Evolutionary conservation across 371 early-diverging fungal species (phyloP).

Genomic region (Rhizomucor pusillus): DNA sequence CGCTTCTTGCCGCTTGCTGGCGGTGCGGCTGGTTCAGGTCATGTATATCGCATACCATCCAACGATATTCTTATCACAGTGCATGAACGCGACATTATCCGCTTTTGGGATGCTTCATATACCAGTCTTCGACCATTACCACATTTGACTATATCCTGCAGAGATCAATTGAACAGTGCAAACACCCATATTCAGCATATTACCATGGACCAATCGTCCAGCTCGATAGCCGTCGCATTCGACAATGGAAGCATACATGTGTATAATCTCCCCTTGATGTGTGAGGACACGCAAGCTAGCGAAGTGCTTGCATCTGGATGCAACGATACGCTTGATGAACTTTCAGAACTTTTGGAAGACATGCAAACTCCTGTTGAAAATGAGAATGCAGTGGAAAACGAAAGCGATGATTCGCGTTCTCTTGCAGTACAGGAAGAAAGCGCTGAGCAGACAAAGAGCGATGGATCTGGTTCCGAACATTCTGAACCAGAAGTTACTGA

Average conservation of each 20-base stretch:
- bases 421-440: too few species aligned
- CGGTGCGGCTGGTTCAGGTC: slow-evolving; percentile 35
- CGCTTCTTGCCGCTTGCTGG: slow-evolving; percentile 52
- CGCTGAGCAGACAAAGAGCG: too few species aligned
- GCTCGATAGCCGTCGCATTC: slow-evolving; percentile 34
- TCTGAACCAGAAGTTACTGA: too few species aligned
- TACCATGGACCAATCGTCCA: slow-evolving; percentile 35
- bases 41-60: slow-evolving; percentile 40
- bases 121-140: slow-evolving; percentile 47
- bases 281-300: neutral
- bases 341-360: slow-evolving; percentile 29
- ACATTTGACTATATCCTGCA: slow-evolving; percentile 34
- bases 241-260: slow-evolving; percentile 29
- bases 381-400: neutral
- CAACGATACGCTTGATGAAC: slow-evolving; percentile 35
- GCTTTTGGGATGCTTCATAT: slow-evolving; percentile 57
- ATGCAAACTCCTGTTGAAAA: slow-evolving; percentile 15
- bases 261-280: slow-evolving; percentile 11
- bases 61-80: slow-evolving; percentile 51
- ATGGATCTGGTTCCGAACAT: too few species aligned
- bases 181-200: slow-evolving; percentile 28
- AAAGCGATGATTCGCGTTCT: too few species aligned
- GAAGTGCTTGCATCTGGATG: slow-evolving; percentile 6
- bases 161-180: slow-evolving; percentile 10
- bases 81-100: slow-evolving; percentile 42